Base-by-base conservation (phyloP, 495 filamentous ascomycete species). In the Hapsidospora chrysogenum region DNA sequence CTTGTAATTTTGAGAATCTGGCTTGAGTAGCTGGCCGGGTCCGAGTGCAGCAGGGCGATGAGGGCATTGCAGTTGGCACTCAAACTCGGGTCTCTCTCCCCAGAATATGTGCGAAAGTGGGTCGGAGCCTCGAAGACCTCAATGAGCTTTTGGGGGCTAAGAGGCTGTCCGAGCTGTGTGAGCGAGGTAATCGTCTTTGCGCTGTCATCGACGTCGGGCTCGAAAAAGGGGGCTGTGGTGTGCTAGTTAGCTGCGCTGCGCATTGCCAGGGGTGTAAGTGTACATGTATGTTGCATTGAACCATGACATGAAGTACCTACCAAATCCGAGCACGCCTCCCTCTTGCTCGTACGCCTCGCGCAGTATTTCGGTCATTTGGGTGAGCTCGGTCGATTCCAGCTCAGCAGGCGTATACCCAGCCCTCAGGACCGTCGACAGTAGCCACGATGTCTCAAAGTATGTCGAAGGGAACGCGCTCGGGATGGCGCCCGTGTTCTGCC, bases 201-300 rank as follows among this genome's bases (percentile, higher is more conserved):
- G 6, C 61, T 68, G 31, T 65, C 62, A 47, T 66, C 63, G 13
- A 60, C 64, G 47, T 68, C 64, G 6, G 60, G 38, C 18, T 55
- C 45, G 3, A 58, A 48, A 9, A 42, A 50, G 14, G 57, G 41
- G 4, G 51, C 41, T 42, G 33, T 45, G 19, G 26, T 35, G n/a
- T n/a, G n/a, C n/a, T n/a, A n/a, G n/a, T n/a, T n/a, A n/a, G n/a
- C n/a, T n/a, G n/a, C n/a, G n/a, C n/a, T n/a, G n/a, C n/a, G n/a
- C n/a, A n/a, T n/a, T n/a, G n/a, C n/a, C n/a, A n/a, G n/a, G n/a
- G n/a, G n/a, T n/a, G n/a, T n/a, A n/a, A n/a, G n/a, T n/a, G n/a
- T n/a, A n/a, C n/a, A n/a, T n/a, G n/a, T n/a, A n/a, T n/a, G n/a
- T n/a, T n/a, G n/a, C n/a, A n/a, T n/a, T n/a, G n/a, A n/a, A n/a